Percentiles rank a stretch among this genome's conserved stretches.
Evolutionary conservation across 2,329 filamentous ascomycete genomes (phyloP).

Genomic region (Chrysoporthe austroafricana): DNA sequence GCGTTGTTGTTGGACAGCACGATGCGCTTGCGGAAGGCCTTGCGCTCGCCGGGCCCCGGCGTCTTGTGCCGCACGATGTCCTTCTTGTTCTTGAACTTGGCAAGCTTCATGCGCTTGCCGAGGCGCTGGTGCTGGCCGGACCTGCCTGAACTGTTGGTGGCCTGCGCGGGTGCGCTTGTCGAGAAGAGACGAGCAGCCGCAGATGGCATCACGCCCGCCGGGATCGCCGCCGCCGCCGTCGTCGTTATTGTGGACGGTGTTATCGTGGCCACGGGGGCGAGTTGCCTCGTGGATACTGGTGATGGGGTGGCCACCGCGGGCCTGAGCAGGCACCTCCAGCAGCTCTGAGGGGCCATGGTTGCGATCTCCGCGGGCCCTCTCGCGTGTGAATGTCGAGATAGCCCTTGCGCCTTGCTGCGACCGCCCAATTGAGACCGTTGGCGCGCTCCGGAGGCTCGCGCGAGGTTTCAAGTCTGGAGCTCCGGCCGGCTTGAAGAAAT

Average conservation of each 20-base stretch:
- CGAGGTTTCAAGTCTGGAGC: slow-evolving; percentile 9
- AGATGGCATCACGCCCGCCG: slow-evolving; percentile 47
- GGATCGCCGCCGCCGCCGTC: slow-evolving; percentile 41
- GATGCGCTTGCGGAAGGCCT: slow-evolving; percentile 84
- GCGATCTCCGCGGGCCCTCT: slow-evolving; percentile 12
- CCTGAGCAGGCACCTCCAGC: slow-evolving; percentile 62
- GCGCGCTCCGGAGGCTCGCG: slow-evolving; percentile 3
- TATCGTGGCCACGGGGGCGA: slow-evolving; percentile 22
- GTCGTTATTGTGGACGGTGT: slow-evolving; percentile 38
- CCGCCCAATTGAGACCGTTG: background rate
- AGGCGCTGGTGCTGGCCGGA: slow-evolving; percentile 35
- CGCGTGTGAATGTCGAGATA: background rate
- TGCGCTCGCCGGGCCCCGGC: slow-evolving; percentile 78
- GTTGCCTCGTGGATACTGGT: slow-evolving; percentile 35
- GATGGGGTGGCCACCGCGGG: slow-evolving; percentile 38
- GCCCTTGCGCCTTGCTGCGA: background rate
- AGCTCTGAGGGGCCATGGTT: slow-evolving; percentile 59
- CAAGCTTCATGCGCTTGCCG: slow-evolving; percentile 48
- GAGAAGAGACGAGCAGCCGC: slow-evolving; percentile 50
- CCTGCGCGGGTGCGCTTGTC: slow-evolving; percentile 35
- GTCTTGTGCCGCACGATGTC: slow-evolving; percentile 52
- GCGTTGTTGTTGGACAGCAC: slow-evolving; percentile 95
- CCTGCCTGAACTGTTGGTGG: slow-evolving; percentile 31
- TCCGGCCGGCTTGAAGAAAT: slow-evolving; percentile 25
- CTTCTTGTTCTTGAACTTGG: slow-evolving; percentile 52